Percentiles rank a stretch among this genome's conserved stretches.
phyloP scores from a whole-genome alignment of 225 moss, liverwort and hornwort species.

The Straminergon stramineum region DNA sequence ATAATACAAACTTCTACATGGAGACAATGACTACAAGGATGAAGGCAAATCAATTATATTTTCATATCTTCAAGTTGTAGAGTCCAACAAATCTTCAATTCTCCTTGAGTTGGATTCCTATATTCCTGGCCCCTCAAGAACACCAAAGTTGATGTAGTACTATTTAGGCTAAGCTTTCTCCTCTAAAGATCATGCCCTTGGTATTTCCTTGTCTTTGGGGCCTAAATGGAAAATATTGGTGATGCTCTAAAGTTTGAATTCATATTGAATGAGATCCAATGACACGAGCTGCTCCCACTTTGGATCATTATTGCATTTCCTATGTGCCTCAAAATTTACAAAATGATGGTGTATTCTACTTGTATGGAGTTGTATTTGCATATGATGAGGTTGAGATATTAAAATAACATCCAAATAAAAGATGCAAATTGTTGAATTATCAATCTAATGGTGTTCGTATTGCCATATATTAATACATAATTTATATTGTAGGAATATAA shows the following conservation, averaged over 20 bases:
- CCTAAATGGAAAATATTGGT: background rate
- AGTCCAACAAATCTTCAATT: background rate
- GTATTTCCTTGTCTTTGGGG: accelerated
- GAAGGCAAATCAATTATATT: background rate
- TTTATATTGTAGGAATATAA: too few relatives aligned
- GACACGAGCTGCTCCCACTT: background rate
- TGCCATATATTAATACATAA: too few relatives aligned
- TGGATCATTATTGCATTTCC: background rate
- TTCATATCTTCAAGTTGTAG: background rate
- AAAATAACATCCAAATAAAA: too few relatives aligned
- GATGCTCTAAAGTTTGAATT: background rate
- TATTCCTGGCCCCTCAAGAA: accelerated
- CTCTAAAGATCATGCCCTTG: accelerated
- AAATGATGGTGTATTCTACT: background rate
- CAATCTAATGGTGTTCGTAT: too few relatives aligned
- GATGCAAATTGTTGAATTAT: too few relatives aligned
- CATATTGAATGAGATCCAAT: background rate
- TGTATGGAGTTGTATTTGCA: background rate
- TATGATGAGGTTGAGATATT: background rate
- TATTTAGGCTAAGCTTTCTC: background rate
- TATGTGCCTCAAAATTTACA: background rate
- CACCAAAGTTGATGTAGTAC: background rate
- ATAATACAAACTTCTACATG: background rate
- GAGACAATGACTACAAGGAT: background rate
- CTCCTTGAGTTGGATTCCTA: accelerated